Percentiles rank a stretch among this genome's conserved stretches.
These are phyloP conservation scores for Naganishia friedmannii DNA, from an alignment of 768 basidiomycete genomes.

Conservation along the genomic window DNA sequence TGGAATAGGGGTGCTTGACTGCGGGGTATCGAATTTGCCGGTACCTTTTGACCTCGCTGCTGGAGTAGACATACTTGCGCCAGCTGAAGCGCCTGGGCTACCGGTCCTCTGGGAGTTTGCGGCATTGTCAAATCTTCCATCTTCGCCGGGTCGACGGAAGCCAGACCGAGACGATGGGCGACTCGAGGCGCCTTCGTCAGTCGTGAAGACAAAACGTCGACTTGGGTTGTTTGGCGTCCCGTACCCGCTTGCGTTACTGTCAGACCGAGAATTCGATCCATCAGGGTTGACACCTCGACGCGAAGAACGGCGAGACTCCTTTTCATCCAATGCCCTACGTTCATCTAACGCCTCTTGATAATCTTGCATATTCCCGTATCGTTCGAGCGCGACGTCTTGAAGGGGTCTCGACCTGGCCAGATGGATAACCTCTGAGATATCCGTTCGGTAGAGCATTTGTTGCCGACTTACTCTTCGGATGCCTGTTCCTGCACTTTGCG, in stretches of 20 bases:
- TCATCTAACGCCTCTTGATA: constrained; percentile 90
- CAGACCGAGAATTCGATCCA: constrained; percentile 51
- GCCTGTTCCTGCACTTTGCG: constrained; percentile 83
- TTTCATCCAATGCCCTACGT: constrained; percentile 75
- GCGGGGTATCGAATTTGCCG: constrained; percentile 32
- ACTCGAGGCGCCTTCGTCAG: constrained; percentile 50
- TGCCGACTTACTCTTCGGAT: constrained; percentile 65
- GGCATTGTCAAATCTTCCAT: constrained; percentile 30
- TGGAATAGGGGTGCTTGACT: constrained; percentile 72
- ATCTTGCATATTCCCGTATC: constrained; percentile 77
- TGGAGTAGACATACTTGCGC: constrained; percentile 25
- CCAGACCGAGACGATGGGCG: constrained; percentile 78
- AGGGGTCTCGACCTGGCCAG: constrained; percentile 41
- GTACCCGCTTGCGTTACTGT: constrained; percentile 44
- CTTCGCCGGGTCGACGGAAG: constrained; percentile 76
- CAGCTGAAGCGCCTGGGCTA: constrained; percentile 29
- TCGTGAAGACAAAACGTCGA: constrained; percentile 52
- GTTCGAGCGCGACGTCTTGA: constrained; percentile 71
- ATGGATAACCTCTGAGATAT: constrained; percentile 13
- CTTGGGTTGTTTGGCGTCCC: constrained; percentile 33
- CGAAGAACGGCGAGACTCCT: constrained; percentile 61
- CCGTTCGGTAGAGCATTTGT: neutral
- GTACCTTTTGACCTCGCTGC: constrained; percentile 13
- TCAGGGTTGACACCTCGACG: constrained; percentile 48
- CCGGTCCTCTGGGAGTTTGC: constrained; percentile 38